Evolutionary conservation across 2,329 filamentous ascomycete species (phyloP).

Genomic region (Diaporthe australafricana): DNA sequence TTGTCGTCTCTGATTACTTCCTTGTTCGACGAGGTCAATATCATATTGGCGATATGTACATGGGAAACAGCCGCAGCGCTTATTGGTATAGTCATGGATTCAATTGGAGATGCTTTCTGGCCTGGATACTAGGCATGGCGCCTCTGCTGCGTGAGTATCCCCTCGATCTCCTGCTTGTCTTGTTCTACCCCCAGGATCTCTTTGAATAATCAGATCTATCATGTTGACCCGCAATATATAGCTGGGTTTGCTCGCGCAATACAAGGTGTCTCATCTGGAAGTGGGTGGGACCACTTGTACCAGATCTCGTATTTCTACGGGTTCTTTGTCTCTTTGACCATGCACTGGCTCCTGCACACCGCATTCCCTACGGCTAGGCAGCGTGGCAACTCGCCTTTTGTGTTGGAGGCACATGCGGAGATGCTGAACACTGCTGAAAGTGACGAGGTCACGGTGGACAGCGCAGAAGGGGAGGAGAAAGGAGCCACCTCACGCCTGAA

Average conservation of each 20-base stretch:
- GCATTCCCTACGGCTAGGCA: conserved; percentile 43
- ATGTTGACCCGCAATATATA: not conserved
- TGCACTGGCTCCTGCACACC: conserved; percentile 41
- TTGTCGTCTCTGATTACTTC: conserved; percentile 59
- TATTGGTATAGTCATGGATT: conserved; percentile 58
- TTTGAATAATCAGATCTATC: too few species aligned
- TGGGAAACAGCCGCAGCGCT: conserved; percentile 47
- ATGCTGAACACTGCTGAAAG: conserved; percentile 19
- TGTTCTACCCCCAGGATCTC: too few species aligned
- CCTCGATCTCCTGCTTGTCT: not conserved
- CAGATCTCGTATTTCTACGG: conserved; percentile 47
- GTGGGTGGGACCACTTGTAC: conserved; percentile 48
- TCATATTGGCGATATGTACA: conserved; percentile 58
- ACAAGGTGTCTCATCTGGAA: conserved; percentile 37
- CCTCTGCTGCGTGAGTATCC: conserved; percentile 44
- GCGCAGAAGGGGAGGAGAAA: conserved; percentile 10
- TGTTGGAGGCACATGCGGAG: conserved; percentile 42
- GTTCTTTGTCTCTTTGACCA: conserved; percentile 41
- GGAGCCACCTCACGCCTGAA: not conserved
- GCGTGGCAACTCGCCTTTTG: conserved; percentile 43
- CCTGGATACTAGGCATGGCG: conserved; percentile 53
- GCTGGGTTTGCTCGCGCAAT: conserved; percentile 44
- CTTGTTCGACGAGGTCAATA: conserved; percentile 52
- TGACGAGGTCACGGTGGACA: conserved; percentile 4
- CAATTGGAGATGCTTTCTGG: conserved; percentile 56